Evolutionary conservation across 2,329 filamentous ascomycete genomes (phyloP).

Genomic region (Sordariomycetes sp.): DNA sequence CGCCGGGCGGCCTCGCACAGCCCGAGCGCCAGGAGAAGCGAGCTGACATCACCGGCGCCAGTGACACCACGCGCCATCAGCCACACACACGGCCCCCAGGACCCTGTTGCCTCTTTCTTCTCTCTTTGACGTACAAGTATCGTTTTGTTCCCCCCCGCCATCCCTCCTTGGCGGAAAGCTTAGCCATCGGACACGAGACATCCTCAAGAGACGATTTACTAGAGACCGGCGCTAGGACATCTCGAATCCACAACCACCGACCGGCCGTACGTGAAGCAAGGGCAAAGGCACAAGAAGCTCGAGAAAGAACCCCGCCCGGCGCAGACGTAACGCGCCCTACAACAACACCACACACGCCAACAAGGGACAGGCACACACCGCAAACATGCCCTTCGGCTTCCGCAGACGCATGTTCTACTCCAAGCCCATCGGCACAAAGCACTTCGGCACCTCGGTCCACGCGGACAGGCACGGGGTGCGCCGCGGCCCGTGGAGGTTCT

Average conservation of each 20-base stretch:
- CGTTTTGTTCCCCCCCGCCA: too few relatives aligned
- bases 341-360: not conserved
- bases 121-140: not conserved
- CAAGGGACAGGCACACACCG: slow-evolving; percentile 1
- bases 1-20: not conserved
- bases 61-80: not conserved
- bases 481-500: slow-evolving; percentile 36
- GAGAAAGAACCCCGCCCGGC: not conserved
- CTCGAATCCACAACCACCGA: too few relatives aligned
- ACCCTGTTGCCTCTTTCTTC: not conserved
- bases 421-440: slow-evolving; percentile 30
- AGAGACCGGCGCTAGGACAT: too few relatives aligned
- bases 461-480: slow-evolving; percentile 30
- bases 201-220: not conserved
- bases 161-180: too few relatives aligned
- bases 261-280: too few relatives aligned
- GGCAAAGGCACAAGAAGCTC: not conserved
- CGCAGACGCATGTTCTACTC: slow-evolving; percentile 23
- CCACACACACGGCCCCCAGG: not conserved
- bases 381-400: slow-evolving; percentile 17
- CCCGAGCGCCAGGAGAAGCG: not conserved
- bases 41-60: not conserved
- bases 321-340: not conserved
- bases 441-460: slow-evolving; percentile 34
- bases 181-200: not conserved